phyloP scores from a whole-genome alignment of 306 rosid genomes.

The Trifolium dubium region DNA sequence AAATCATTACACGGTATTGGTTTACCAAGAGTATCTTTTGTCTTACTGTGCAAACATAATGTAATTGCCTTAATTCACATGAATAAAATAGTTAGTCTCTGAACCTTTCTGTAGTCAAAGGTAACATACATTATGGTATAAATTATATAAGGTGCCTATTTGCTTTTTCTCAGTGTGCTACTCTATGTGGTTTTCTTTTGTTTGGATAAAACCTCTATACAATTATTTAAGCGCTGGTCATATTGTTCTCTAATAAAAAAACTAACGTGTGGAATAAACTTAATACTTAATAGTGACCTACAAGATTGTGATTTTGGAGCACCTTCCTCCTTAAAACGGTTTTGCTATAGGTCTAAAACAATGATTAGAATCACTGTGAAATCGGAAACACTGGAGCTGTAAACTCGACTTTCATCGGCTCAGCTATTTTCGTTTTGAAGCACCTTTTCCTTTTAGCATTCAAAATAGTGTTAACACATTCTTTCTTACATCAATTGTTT shows the following conservation, averaged over 20 bases:
- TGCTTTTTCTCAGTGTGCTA: constrained; percentile 6
- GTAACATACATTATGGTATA: constrained; percentile 14
- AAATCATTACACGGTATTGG: constrained; percentile 5
- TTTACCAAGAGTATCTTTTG: constrained; percentile 7
- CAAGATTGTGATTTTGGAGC: background rate
- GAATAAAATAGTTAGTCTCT: constrained; percentile 27
- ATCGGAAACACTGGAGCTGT: background rate
- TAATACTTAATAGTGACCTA: background rate
- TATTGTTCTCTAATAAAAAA: background rate
- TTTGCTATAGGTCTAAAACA: background rate
- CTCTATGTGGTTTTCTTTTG: background rate
- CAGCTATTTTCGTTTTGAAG: background rate
- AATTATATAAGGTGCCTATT: background rate
- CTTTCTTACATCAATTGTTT: background rate
- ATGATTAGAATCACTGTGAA: background rate
- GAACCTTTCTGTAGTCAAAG: constrained; percentile 13
- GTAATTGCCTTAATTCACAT: constrained; percentile 17
- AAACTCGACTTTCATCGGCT: background rate
- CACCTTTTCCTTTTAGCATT: background rate
- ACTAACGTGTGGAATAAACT: background rate
- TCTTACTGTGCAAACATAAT: constrained; percentile 16
- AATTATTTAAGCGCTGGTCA: background rate
- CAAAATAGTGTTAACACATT: background rate
- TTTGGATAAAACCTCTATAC: background rate
- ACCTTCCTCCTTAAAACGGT: background rate